Percentiles rank a stretch among this genome's conserved stretches.
Evolutionary conservation across 192 early-diverging fungal genomes (phyloP).

Genomic region (Coemansia sp.): DNA sequence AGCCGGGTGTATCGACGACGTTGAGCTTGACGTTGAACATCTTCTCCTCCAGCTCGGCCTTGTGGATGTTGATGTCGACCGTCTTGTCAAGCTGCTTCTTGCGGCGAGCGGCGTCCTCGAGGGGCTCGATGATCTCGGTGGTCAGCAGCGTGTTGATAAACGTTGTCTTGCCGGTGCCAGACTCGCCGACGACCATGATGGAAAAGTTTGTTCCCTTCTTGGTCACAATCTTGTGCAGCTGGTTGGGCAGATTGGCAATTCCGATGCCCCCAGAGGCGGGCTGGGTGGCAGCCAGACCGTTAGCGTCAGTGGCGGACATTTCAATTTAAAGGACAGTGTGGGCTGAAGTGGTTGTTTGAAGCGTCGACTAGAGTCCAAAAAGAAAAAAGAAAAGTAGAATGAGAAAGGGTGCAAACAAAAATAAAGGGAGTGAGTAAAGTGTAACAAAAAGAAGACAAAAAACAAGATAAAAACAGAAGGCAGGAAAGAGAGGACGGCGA

Average conservation of each 20-base stretch:
- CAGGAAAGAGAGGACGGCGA: conserved; percentile 4
- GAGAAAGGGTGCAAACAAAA: background rate
- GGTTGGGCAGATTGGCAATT: conserved; percentile 98
- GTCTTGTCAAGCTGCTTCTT: conserved; percentile 92
- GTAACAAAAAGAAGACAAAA: conserved; percentile 6
- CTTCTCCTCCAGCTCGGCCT: conserved; percentile 98
- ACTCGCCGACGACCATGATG: conserved; percentile 96
- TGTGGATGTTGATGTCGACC: conserved; percentile 97
- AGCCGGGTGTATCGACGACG: conserved; percentile 88
- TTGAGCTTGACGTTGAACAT: conserved; percentile 95
- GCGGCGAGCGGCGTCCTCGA: conserved; percentile 72
- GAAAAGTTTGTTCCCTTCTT: conserved; percentile 95
- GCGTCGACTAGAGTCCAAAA: background rate
- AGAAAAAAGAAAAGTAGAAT: background rate
- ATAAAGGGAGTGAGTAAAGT: conserved; percentile 10
- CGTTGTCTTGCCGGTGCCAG: conserved; percentile 96
- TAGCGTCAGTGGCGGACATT: conserved; percentile 50
- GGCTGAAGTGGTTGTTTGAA: conserved; percentile 7
- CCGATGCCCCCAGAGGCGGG: conserved; percentile 68
- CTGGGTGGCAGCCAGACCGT: conserved; percentile 34
- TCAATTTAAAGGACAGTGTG: conserved; percentile 9
- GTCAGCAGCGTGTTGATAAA: conserved; percentile 99
- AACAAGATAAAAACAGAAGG: conserved; percentile 5
- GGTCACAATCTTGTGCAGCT: conserved; percentile 97
- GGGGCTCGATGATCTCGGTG: conserved; percentile 89